Conservation (phyloP, 179 eudicot genomes). For the Vitellaria paradoxa region DNA sequence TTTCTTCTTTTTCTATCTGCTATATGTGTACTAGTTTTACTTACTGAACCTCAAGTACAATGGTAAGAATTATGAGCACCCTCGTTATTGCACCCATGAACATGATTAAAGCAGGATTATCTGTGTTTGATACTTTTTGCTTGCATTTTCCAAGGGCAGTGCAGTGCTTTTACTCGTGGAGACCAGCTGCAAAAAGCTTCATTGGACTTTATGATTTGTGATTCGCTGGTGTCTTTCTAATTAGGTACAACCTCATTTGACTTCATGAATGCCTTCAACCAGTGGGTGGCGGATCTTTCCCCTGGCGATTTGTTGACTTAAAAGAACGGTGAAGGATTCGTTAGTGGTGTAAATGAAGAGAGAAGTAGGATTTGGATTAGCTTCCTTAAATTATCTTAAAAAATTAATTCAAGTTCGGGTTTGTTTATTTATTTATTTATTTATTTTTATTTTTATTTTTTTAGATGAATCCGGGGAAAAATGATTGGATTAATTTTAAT, state of each 20-base stretch:
- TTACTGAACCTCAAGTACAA: conserved; percentile 73
- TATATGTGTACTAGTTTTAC: conserved; percentile 13
- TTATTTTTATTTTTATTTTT: no score
- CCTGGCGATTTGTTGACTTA: no score
- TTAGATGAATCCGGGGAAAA: no score
- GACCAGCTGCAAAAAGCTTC: background rate
- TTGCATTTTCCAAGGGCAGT: background rate
- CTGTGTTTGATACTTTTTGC: background rate
- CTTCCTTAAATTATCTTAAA: no score
- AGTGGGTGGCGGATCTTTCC: background rate
- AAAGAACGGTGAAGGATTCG: no score
- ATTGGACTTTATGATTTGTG: background rate
- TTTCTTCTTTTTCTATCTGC: conserved; percentile 32
- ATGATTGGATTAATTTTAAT: no score
- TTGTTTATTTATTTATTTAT: no score
- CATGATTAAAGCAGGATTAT: background rate
- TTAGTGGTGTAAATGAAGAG: no score
- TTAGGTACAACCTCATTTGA: background rate
- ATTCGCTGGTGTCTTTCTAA: background rate
- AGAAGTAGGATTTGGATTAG: no score
- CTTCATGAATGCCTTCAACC: background rate
- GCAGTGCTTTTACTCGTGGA: background rate
- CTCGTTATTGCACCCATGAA: conserved; percentile 83
- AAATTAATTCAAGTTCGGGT: no score
- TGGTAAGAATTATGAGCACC: conserved; percentile 43